These are phyloP conservation scores for Epichloe aotearoae DNA, from an alignment of 2,329 filamentous ascomycete species.

Conservation along the genomic window DNA sequence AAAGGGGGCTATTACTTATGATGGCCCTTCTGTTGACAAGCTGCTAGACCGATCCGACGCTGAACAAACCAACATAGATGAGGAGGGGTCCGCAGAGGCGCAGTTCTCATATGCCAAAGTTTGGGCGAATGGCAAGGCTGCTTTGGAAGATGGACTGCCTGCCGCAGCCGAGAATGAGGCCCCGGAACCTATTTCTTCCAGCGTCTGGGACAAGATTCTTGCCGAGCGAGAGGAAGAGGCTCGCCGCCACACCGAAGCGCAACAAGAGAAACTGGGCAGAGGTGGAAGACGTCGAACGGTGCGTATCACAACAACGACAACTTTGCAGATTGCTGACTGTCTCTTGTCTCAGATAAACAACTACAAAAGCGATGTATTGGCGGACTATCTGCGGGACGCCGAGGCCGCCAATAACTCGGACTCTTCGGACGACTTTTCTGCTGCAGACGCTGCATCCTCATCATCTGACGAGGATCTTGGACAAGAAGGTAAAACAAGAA, in stretches of 20 bases:
- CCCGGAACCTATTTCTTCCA: constrained; percentile 44
- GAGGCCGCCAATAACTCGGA: constrained; percentile 16
- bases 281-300: constrained; percentile 58
- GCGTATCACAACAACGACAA: constrained; percentile 6
- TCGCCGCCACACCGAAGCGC: constrained; percentile 52
- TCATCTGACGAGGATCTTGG: constrained; percentile 17
- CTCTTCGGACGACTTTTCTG: constrained; percentile 22
- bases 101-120: constrained; percentile 85
- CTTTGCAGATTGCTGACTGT: background rate
- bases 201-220: constrained; percentile 84
- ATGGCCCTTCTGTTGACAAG: constrained; percentile 69
- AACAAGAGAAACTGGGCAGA: constrained; percentile 66
- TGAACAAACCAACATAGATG: constrained; percentile 54
- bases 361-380: constrained; percentile 18
- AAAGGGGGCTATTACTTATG: constrained; percentile 67
- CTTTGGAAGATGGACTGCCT: constrained; percentile 50
- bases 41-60: constrained; percentile 77
- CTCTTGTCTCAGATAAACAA: constrained; percentile 18
- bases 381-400: constrained; percentile 14
- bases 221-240: constrained; percentile 70
- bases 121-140: constrained; percentile 72
- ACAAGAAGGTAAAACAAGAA: constrained; percentile 24
- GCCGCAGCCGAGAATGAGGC: constrained; percentile 36
- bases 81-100: constrained; percentile 54
- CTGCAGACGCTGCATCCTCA: constrained; percentile 13